phyloP scores from a whole-genome alignment of 495 filamentous ascomycete species.

The Cryomyces antarcticus region DNA sequence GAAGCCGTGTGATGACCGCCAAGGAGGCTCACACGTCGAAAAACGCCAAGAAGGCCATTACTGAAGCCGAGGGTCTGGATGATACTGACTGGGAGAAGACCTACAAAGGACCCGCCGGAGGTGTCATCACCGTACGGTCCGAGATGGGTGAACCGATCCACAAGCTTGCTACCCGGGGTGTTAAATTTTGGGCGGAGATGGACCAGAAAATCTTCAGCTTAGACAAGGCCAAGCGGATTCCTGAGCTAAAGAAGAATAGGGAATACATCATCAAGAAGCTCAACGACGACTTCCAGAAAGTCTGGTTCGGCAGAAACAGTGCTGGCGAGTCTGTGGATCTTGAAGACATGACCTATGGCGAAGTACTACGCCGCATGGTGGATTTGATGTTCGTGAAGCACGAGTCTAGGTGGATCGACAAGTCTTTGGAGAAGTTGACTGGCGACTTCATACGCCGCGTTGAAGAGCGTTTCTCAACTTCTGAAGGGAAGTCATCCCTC shows the following conservation, averaged over 20 bases:
- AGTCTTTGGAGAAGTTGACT: slow-evolving; percentile 58
- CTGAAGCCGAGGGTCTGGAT: slow-evolving; percentile 71
- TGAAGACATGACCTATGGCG: slow-evolving; percentile 93
- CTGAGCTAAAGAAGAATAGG: slow-evolving; percentile 77
- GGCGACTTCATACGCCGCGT: slow-evolving; percentile 90
- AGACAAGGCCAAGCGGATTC: slow-evolving; percentile 80
- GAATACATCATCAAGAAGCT: slow-evolving; percentile 95
- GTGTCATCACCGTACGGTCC: slow-evolving; percentile 89
- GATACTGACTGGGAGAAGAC: slow-evolving; percentile 92
- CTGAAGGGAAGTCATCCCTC: slow-evolving; percentile 45
- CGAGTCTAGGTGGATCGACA: slow-evolving; percentile 84
- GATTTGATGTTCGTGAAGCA: slow-evolving; percentile 93
- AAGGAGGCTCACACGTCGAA: slow-evolving; percentile 88
- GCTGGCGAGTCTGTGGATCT: slow-evolving; percentile 71
- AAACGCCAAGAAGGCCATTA: slow-evolving; percentile 87
- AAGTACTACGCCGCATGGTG: slow-evolving; percentile 85
- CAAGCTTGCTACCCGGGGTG: slow-evolving; percentile 88
- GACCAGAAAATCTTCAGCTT: slow-evolving; percentile 93
- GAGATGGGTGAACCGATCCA: slow-evolving; percentile 99
- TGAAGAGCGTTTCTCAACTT: slow-evolving; percentile 72
- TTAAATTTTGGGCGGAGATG: slow-evolving; percentile 94
- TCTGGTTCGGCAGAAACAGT: slow-evolving; percentile 90
- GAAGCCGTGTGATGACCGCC: slow-evolving; percentile 83
- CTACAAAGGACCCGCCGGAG: slow-evolving; percentile 78
- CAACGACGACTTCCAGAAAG: slow-evolving; percentile 95